Evolutionary conservation across 768 basidiomycete genomes (phyloP), one percentile per base, ranked within the genome.

Genomic region (Russula sp.): DNA sequence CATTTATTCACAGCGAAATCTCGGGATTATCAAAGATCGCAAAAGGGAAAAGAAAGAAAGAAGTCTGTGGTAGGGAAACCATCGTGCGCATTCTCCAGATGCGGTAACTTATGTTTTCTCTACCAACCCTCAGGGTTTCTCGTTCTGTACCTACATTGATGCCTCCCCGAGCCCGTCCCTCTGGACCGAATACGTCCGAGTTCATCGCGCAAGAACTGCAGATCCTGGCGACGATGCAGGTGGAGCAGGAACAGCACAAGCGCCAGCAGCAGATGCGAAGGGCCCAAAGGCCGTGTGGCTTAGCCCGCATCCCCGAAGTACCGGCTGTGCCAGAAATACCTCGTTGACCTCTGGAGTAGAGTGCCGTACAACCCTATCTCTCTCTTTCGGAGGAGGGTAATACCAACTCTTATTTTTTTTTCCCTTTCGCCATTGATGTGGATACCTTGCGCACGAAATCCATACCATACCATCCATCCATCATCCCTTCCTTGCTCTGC

Each of bases 31-130:
- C 74, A 88, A 88, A 75, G 86, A 94, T 70, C 84, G 93, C 67
- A 98, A 98, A 81, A 86, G 86, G 74, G 92, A 96, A 79, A 94
- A 95, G 83, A 86, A 72, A 92, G 75, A 86, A 88, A 64, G 87
- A 90, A 62, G 81, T 83, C 3, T 75, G 86, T 62, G 83, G 76
- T 61, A 92, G 90, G 58, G 94, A 98, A 77, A 93, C 89, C 42
- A 97, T 98, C 63, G 84, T 99, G 80, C 81, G 94, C 62, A 95
- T 99, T 67, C 79, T 99, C 48, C 84, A 97, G 36, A 98, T 98
- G 96, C 83, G 94, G 95, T 93, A n/a, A n/a, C n/a, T n/a, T n/a
- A 72, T 57, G 82, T 75, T 59, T 59, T 22, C 13, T 60, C 49
- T 36, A 11, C 8, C 24, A 16, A 2, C 14, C 14, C 61, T 18